Percentiles rank a stretch among this genome's conserved stretches.
phyloP scores from a whole-genome alignment of 768 basidiomycete genomes.

The Suillus luteus region DNA sequence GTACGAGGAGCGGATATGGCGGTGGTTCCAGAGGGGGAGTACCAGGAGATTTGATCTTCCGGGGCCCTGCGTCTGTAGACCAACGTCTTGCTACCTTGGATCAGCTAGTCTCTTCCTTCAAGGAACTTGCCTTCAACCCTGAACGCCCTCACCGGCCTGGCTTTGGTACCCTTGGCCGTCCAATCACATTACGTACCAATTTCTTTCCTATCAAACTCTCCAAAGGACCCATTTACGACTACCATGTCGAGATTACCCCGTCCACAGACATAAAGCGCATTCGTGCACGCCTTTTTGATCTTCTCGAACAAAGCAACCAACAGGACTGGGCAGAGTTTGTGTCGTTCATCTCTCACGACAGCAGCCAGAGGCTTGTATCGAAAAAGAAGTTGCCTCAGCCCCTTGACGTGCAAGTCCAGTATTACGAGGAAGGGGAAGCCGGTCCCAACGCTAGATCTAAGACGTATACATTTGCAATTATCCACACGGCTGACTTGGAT shows the following conservation, averaged over 20 bases:
- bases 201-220: conserved; percentile 50
- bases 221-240: conserved; percentile 45
- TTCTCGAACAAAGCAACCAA: conserved; percentile 41
- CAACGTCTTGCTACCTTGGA: conserved; percentile 32
- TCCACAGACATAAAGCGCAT: conserved; percentile 39
- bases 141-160: conserved; percentile 47
- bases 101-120: conserved; percentile 32
- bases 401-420: conserved; percentile 34
- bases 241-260: conserved; percentile 43
- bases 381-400: conserved; percentile 39
- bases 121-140: conserved; percentile 31
- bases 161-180: conserved; percentile 43
- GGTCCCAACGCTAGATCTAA: conserved; percentile 33
- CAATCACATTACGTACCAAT: conserved; percentile 48
- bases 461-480: conserved; percentile 42
- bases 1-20: conserved; percentile 25
- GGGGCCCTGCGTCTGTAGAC: conserved; percentile 34
- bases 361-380: conserved; percentile 43
- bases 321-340: conserved; percentile 40
- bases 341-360: conserved; percentile 42
- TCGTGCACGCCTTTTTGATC: conserved; percentile 41
- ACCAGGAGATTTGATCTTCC: conserved; percentile 33
- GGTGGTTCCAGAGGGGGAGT: conserved; percentile 30
- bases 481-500: conserved; percentile 33
- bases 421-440: conserved; percentile 43